Evolutionary conservation across 2,329 filamentous ascomycete genomes (phyloP), one percentile per base, ranked within the genome.

Genomic region (Gliomastix tumulicola): DNA sequence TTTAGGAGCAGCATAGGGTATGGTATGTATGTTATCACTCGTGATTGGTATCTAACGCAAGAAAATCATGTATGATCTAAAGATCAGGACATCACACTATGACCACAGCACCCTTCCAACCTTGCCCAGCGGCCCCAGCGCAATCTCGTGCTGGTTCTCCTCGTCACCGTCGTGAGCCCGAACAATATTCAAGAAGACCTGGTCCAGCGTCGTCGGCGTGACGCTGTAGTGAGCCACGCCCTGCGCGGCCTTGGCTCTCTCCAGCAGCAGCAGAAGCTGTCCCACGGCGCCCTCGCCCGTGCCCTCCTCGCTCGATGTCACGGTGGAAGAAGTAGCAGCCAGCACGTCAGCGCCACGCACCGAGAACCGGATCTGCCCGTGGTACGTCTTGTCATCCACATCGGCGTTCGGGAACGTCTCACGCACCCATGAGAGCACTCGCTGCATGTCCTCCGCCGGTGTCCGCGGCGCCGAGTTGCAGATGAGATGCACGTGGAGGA

Each of bases 301-400:
- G n/a, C n/a, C n/a, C n/a, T n/a, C n/a, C n/a, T n/a, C n/a, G n/a
- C 23, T 25, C 23, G 23, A 9, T n/a, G 23, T n/a, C 9, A n/a
- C 23, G n/a, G 23, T 25, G n/a, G 9, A 9, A 9, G 23, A 9
- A 25, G 23, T n/a, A 25, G 23, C 23, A 25, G 23, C 23, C 9
- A 51, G 43, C 4, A 68, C 53, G 30, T 63, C 59, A 30, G 51
- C 55, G 7, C 68, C 73, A 10, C 83, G 80, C 2, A 94, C 76
- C 13, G 79, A 83, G 59, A 95, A 94, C 12, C 88, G 74, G 49
- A 94, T 68, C 56, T 95, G 88, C 0, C 89, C 88, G 51, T 94
- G 87, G 59, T 83, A 94, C 30, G 75, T 84, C 57, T 83, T 79
- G 32, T 74, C 69, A 55, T 87, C 88, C 19, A 92, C 68, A 11